Percentiles rank a stretch among this genome's conserved stretches.
Conservation (phyloP, 768 basidiomycete species). For the Leccinellum rugosiceps region DNA sequence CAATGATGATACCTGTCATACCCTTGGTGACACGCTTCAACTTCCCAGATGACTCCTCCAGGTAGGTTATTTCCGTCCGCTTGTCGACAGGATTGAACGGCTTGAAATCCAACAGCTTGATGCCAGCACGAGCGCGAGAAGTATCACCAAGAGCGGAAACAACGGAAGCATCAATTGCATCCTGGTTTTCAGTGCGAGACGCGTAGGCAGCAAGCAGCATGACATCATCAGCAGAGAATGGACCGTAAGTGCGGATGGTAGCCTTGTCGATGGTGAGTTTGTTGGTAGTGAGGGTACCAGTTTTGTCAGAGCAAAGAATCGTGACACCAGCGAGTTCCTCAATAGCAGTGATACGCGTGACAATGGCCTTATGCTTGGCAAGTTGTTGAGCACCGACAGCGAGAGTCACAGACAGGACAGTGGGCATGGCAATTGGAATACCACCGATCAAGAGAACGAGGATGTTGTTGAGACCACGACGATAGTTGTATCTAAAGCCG, state of each 20-base stretch:
- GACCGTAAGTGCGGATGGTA: constrained; percentile 88
- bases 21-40: constrained; percentile 99
- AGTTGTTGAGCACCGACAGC: constrained; percentile 99
- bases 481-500: constrained; percentile 86
- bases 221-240: constrained; percentile 86
- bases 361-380: constrained; percentile 99
- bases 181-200: constrained; percentile 98
- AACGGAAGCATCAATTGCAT: constrained; percentile 91
- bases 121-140: constrained; percentile 77
- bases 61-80: constrained; percentile 98
- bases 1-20: constrained; percentile 99
- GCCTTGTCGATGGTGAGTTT: constrained; percentile 96
- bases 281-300: constrained; percentile 97
- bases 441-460: constrained; percentile 99
- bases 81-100: constrained; percentile 99
- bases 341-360: constrained; percentile 99
- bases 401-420: constrained; percentile 95
- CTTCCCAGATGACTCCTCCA: constrained; percentile 89
- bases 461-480: constrained; percentile 95
- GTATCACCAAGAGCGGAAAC: constrained; percentile 75
- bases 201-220: constrained; percentile 94
- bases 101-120: constrained; percentile 98
- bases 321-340: constrained; percentile 98
- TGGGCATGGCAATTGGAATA: constrained; percentile 99
- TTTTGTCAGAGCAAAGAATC: constrained; percentile 98